Percentiles rank a stretch among this genome's conserved stretches.
phyloP scores from a whole-genome alignment of 73 alveolate species.

The Durusdinium trenchii region DNA sequence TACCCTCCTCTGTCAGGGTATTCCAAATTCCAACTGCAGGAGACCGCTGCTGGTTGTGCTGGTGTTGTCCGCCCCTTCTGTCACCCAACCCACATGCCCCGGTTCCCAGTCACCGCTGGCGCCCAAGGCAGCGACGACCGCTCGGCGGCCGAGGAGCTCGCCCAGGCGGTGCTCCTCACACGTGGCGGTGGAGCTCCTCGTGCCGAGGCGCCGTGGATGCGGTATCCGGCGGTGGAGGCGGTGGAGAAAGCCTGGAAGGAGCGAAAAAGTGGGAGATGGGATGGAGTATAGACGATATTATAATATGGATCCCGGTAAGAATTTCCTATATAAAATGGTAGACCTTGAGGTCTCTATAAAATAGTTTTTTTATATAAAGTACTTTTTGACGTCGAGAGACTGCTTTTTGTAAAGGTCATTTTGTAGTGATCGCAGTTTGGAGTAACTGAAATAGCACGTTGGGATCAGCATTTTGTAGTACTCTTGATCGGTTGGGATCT shows the following conservation, averaged over 20 bases:
- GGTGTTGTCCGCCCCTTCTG: too few species aligned
- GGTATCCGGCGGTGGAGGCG: not conserved
- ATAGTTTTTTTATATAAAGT: too few species aligned
- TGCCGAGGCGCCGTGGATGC: not conserved
- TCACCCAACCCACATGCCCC: not conserved
- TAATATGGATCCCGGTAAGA: not conserved
- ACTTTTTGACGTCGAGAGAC: too few species aligned
- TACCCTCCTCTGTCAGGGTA: too few species aligned
- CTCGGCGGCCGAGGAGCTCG: constrained; percentile 64
- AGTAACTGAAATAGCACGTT: too few species aligned
- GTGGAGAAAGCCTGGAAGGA: not conserved
- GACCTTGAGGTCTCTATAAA: too few species aligned
- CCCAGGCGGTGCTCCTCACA: not conserved
- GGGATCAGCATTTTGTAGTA: too few species aligned
- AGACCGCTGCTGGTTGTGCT: too few species aligned
- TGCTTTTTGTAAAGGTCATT: too few species aligned
- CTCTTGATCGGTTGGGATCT: too few species aligned
- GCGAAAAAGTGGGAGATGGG: not conserved
- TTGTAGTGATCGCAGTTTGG: too few species aligned
- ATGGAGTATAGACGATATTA: not conserved
- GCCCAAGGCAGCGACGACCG: constrained; percentile 65
- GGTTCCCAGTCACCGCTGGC: not conserved
- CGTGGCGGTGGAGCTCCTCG: not conserved
- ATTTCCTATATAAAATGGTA: not conserved
- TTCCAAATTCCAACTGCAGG: too few species aligned